Percentiles rank a stretch among this genome's conserved stretches.
phyloP scores from a whole-genome alignment of 2,329 filamentous ascomycete genomes.

The Paracamarosporium sp. region DNA sequence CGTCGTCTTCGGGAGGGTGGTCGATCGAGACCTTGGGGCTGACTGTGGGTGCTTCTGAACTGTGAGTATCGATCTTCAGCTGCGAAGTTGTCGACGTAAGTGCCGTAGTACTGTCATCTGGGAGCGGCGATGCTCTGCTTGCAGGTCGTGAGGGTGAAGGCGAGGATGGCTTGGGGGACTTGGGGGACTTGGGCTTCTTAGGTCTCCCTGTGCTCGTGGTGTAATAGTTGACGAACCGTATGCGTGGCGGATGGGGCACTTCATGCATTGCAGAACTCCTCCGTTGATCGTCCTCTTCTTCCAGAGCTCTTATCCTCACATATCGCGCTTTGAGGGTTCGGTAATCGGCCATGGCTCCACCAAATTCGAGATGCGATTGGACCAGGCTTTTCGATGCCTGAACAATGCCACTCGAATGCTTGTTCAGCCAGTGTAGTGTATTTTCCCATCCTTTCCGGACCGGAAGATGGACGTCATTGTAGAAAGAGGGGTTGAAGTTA shows the following conservation, averaged over 20 bases:
- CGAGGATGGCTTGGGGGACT: constrained; percentile 18
- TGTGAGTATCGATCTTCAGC: constrained; percentile 18
- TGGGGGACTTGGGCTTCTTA: constrained; percentile 59
- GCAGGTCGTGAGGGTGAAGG: constrained; percentile 26
- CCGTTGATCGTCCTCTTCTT: constrained; percentile 67
- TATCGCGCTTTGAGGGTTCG: constrained; percentile 74
- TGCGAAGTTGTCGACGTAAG: constrained; percentile 21
- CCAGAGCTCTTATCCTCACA: constrained; percentile 70
- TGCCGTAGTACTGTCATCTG: constrained; percentile 5
- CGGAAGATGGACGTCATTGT: constrained; percentile 74
- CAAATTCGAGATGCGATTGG: constrained; percentile 83
- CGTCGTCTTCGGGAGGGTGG: constrained; percentile 49
- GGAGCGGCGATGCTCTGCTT: constrained; percentile 13
- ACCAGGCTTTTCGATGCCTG: constrained; percentile 76
- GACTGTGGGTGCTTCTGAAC: constrained; percentile 15
- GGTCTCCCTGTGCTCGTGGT: constrained; percentile 79
- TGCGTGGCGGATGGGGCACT: constrained; percentile 53
- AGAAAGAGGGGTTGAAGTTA: constrained; percentile 77
- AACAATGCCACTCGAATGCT: constrained; percentile 76
- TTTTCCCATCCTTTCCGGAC: constrained; percentile 72
- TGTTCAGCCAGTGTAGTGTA: constrained; percentile 78
- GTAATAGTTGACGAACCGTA: constrained; percentile 90
- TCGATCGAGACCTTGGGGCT: constrained; percentile 57
- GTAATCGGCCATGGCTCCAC: constrained; percentile 80
- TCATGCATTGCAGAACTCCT: constrained; percentile 37